These are phyloP conservation scores for Hypocreales sp. DNA, from an alignment of 2,329 filamentous ascomycete species.

Conservation along the genomic window DNA sequence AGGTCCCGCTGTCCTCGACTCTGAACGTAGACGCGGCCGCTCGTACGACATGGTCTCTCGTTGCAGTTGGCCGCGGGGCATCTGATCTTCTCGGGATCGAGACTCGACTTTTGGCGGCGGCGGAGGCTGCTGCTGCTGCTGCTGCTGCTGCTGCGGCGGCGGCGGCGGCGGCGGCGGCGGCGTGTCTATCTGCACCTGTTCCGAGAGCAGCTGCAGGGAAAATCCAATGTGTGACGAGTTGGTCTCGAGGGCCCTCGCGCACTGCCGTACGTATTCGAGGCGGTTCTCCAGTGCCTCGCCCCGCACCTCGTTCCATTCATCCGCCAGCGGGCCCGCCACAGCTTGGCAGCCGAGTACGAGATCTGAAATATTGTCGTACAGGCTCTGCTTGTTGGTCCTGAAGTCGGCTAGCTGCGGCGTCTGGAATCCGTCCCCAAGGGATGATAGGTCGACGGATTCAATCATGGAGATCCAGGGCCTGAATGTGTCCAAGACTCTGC, in stretches of 20 bases:
- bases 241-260: constrained; percentile 67
- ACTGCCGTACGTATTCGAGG: constrained; percentile 62
- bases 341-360: constrained; percentile 77
- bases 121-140: constrained; percentile 24
- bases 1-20: constrained; percentile 30
- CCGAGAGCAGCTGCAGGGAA: constrained; percentile 73
- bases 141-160: constrained; percentile 30
- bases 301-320: constrained; percentile 91
- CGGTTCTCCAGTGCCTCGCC: constrained; percentile 81
- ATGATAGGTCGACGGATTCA: constrained; percentile 80
- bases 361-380: constrained; percentile 89
- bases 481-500: constrained; percentile 74
- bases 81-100: constrained; percentile 27
- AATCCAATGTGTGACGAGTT: constrained; percentile 80
- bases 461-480: constrained; percentile 80
- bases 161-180: no score
- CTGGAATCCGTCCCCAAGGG: constrained; percentile 62
- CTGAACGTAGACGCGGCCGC: constrained; percentile 37
- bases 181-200: constrained; percentile 57
- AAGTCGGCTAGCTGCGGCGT: constrained; percentile 81
- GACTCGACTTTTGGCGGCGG: constrained; percentile 21
- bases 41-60: constrained; percentile 44
- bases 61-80: constrained; percentile 32
- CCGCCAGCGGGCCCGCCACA: constrained; percentile 77
- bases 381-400: constrained; percentile 74